Base-by-base conservation (phyloP, 2,329 filamentous ascomycete species). In the Ophiocordyceps camponoti-floridani region DNA sequence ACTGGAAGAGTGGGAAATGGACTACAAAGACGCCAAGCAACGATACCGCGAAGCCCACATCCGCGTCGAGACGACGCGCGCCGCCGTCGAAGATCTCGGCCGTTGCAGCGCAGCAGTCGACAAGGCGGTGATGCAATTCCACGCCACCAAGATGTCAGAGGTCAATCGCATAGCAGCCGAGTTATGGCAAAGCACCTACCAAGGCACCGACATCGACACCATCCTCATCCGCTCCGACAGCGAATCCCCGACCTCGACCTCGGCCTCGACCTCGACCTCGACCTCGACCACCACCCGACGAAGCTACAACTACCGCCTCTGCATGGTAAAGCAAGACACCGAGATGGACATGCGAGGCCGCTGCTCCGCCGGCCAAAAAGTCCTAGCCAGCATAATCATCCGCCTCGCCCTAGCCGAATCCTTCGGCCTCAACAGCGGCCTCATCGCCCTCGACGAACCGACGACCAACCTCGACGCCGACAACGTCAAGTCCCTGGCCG, bases 341-440 rank as follows among this genome's bases (percentile, higher is more conserved):
- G 91, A 98, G 62, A 94, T 98, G 87, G 91, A 98, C 65, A 98
- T 98, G 91, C 85, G 91, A 49, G 93, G 91, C 1, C 84, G 91
- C 45, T 98, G 91, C 70, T 93, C 84, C 52, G 91, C 91, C 1
- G 91, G 91, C 4, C 91, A 98, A 61, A 95, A 94, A 63, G 89
- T 98, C 27, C 76, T 98, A 27, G 91, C 91, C 4, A 87, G 82
- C 62, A 98, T 98, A 65, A 93, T 98, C 63, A 95, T 98, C 61
- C 88, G 91, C 2, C 75, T 98, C 27, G 91, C 93, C 12, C 75
- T 98, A 42, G 91, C 91, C 4, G 91, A 98, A 62, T 94, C 87
- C 53, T 98, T 98, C 59, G 91, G 91, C 51, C 77, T 88, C 55
- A 94, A 93, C 58, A 98, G 93, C 62, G 91, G 91, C 16, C 74